Evolutionary conservation across 2,329 filamentous ascomycete genomes (phyloP), one percentile per base, ranked within the genome.

Genomic region (Fusarium liriodendri): DNA sequence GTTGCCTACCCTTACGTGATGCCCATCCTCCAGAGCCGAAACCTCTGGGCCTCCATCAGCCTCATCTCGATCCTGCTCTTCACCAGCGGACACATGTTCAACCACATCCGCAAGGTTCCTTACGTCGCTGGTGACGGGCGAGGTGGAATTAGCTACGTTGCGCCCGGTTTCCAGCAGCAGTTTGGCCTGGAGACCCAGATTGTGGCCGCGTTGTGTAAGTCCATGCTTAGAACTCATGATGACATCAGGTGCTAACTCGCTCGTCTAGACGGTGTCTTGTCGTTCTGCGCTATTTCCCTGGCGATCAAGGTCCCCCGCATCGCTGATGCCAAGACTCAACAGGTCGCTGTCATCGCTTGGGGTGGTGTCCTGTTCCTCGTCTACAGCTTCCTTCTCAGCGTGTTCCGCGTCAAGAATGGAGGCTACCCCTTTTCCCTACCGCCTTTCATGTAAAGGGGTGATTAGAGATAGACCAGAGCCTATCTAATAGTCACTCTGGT

Each of bases 1-100:
- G 92, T 95, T 57, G 89, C 92, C 14, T 93, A 91, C 77, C 94
- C 94, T 7, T 97, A 95, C 78, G 79, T 98, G 14, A 81, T 96
- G 13, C 96, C 96, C 4, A 79, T 98, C 69, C 82, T 98, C 38
- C 94, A 95, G 83, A 98, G 93, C 86, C 93, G 96, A 77, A 98
- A 97, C 79, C 85, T 98, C 20, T 99, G 97, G 97, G 95, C 96
- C 27, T 94, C 94, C 25, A 84, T 97, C 79, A 97, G 94, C 83
- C 86, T 99, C 76, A 95, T 98, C 79, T 88, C 92, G 16, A 95
- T 99, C 72, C 89, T 99, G 47, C 87, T 98, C 67, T 99, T 98
- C 85, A 98, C 93, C 55, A 97, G 94, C 78, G 97, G 97, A 42
- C 95, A 98, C 84, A 99, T 99, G 97, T 99, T 97, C 89, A 99